phyloP scores from a whole-genome alignment of 192 early-diverging fungal genomes.

The Phycomyces nitens region DNA sequence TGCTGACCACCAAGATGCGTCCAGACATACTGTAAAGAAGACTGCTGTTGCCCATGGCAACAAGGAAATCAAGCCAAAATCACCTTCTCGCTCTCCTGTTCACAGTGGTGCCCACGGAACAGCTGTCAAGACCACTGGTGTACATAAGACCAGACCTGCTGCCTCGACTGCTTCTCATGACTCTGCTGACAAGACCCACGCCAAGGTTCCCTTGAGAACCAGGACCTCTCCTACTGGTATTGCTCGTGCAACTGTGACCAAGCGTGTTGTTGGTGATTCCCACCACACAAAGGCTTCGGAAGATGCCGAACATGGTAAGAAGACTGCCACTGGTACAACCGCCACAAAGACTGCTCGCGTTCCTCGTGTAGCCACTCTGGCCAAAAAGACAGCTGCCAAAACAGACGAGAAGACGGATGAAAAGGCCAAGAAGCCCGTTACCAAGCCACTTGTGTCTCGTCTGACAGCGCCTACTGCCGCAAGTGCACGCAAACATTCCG shows the following conservation, averaged over 20 bases:
- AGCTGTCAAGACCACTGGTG: background rate
- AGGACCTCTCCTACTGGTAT: no score
- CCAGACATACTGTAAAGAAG: background rate
- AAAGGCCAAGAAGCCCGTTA: slow-evolving; percentile 7
- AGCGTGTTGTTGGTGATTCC: no score
- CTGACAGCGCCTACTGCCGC: slow-evolving; percentile 23
- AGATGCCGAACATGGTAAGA: no score
- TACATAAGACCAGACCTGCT: background rate
- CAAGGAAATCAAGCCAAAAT: slow-evolving; percentile 1
- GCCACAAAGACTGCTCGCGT: slow-evolving; percentile 14
- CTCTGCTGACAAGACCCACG: no score
- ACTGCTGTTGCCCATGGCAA: background rate
- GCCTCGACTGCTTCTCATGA: background rate
- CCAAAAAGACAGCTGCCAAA: slow-evolving; percentile 12
- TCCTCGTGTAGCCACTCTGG: slow-evolving; percentile 16
- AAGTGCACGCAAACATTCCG: slow-evolving; percentile 10
- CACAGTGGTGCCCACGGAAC: background rate
- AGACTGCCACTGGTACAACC: background rate
- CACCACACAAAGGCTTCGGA: no score
- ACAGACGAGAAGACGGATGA: slow-evolving; percentile 4
- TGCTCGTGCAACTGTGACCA: no score
- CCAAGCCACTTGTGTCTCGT: slow-evolving; percentile 7
- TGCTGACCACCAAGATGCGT: background rate
- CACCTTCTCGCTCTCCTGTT: slow-evolving; percentile 1
- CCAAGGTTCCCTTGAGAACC: no score